Percentiles rank a stretch among this genome's conserved stretches.
Evolutionary conservation across 495 filamentous ascomycete genomes (phyloP).

Genomic region (Apodospora peruviana): DNA sequence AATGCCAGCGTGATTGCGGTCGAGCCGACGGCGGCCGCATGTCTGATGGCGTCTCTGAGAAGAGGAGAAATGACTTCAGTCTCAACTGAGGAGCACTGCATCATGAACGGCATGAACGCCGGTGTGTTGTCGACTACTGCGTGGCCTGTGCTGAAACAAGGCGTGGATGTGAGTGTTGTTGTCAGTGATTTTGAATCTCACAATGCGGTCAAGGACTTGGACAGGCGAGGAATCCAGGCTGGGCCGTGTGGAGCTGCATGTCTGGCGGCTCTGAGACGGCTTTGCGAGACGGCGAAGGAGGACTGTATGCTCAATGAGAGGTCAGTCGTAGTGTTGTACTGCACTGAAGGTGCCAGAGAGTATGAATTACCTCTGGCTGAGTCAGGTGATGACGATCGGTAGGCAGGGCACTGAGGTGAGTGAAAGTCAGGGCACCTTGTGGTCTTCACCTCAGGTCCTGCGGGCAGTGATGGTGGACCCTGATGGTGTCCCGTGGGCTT

Average conservation of each 20-base stretch:
- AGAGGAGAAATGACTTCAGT: conserved; percentile 38
- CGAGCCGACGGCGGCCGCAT: conserved; percentile 59
- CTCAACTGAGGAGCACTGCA: conserved; percentile 46
- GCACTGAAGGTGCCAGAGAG: conserved; percentile 26
- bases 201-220: conserved; percentile 44
- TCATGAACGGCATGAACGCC: conserved; percentile 67
- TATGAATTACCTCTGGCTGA: conserved; percentile 18
- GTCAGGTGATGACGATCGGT: no score
- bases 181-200: conserved; percentile 55
- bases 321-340: conserved; percentile 46
- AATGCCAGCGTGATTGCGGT: conserved; percentile 44
- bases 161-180: conserved; percentile 53
- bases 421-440: no score
- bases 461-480: no score
- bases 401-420: no score
- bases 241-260: conserved; percentile 63
- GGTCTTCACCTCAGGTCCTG: no score
- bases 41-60: conserved; percentile 47
- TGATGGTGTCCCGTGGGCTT: no score
- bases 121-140: conserved; percentile 58
- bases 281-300: conserved; percentile 25
- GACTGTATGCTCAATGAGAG: conserved; percentile 30
- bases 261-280: conserved; percentile 49
- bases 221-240: conserved; percentile 36
- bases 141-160: conserved; percentile 50